These are phyloP conservation scores for Alternaria sp. DNA, from an alignment of 2,329 filamentous ascomycete genomes.

Conservation along the genomic window DNA sequence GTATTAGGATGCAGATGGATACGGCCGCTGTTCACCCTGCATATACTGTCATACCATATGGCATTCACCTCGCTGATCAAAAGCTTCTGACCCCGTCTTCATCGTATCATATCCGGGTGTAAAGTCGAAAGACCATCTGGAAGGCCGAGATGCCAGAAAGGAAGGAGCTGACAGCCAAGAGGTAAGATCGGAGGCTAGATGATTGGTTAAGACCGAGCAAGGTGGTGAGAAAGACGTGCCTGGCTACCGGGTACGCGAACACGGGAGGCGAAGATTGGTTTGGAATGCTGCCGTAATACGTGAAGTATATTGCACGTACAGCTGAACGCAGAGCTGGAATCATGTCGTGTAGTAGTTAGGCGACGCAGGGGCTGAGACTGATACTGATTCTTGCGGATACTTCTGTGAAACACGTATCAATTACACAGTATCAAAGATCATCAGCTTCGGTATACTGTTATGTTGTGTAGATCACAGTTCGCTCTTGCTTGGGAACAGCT, in stretches of 20 bases:
- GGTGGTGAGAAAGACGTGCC: conserved; percentile 8
- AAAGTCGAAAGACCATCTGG: not conserved
- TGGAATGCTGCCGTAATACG: conserved; percentile 21
- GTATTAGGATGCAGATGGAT: conserved; percentile 24
- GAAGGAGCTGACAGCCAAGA: conserved; percentile 32
- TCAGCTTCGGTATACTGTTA: not conserved
- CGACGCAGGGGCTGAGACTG: not conserved
- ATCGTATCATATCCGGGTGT: conserved; percentile 1
- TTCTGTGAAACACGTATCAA: not conserved
- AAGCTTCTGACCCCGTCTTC: conserved; percentile 12
- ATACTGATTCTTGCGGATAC: not conserved
- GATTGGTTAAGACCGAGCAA: conserved; percentile 22
- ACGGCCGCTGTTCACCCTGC: conserved; percentile 11
- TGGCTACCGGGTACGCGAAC: conserved; percentile 14
- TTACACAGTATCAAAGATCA: not conserved
- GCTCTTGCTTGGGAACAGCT: not conserved
- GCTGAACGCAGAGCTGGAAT: conserved; percentile 3
- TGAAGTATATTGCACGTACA: conserved; percentile 33
- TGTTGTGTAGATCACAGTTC: not conserved
- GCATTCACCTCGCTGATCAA: not conserved
- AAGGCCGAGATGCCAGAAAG: not conserved
- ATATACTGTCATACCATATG: conserved; percentile 7
- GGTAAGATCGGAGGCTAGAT: conserved; percentile 1
- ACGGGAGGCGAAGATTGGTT: conserved; percentile 19
- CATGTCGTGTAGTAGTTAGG: conserved; percentile 6